Evolutionary conservation across 805 yeast species (phyloP).

Genomic region (Saturnispora hagleri): DNA sequence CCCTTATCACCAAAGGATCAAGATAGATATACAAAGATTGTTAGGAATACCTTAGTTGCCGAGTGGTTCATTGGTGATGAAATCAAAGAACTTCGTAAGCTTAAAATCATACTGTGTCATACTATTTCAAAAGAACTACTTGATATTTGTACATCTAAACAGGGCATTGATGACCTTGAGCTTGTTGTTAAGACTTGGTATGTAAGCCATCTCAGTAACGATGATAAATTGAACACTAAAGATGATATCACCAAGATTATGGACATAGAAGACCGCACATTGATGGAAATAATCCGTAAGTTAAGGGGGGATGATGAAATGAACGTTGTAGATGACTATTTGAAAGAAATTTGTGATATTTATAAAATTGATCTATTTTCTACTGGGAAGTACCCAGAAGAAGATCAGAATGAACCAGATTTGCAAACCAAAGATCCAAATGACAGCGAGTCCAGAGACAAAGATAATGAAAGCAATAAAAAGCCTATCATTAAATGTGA

Average conservation of each 20-base stretch:
- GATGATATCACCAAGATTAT: neutral
- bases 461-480: slow-evolving; percentile 1
- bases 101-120: slow-evolving; percentile 3
- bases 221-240: neutral
- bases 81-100: slow-evolving; percentile 11
- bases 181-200: neutral
- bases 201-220: neutral
- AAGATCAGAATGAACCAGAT: slow-evolving; percentile 1
- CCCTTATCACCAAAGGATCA: neutral
- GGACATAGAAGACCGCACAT: slow-evolving; percentile 14
- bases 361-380: slow-evolving; percentile 23
- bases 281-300: slow-evolving; percentile 17
- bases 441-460: neutral
- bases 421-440: slow-evolving; percentile 5
- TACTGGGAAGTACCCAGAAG: slow-evolving; percentile 11
- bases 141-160: neutral
- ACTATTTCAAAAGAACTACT: slow-evolving; percentile 5
- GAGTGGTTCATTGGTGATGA: slow-evolving; percentile 12
- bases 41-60: slow-evolving; percentile 11
- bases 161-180: slow-evolving; percentile 3
- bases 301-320: slow-evolving; percentile 24
- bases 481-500: neutral
- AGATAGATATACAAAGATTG: slow-evolving; percentile 11
- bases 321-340: slow-evolving; percentile 18
- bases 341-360: slow-evolving; percentile 23